Conservation (phyloP, 2,329 filamentous ascomycete species). For the Clarireedia paspali region DNA sequence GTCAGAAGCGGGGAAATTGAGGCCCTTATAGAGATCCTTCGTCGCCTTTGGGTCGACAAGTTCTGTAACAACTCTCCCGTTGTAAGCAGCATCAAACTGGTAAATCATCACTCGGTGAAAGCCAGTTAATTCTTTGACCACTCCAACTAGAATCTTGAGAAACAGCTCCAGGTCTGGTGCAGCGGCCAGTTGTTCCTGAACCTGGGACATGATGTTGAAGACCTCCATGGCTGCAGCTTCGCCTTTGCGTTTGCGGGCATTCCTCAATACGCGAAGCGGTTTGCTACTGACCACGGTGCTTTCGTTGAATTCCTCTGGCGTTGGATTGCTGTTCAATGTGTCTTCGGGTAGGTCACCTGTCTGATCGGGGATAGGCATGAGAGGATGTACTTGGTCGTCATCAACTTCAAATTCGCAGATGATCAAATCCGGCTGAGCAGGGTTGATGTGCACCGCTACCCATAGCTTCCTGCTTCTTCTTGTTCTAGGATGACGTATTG, state of each 20-base stretch:
- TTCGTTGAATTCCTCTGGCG: constrained; percentile 63
- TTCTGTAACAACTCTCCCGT: constrained; percentile 82
- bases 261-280: constrained; percentile 68
- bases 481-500: constrained; percentile 45
- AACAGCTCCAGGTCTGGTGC: constrained; percentile 65
- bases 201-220: constrained; percentile 86
- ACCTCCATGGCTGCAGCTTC: constrained; percentile 83
- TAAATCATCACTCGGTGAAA: constrained; percentile 93
- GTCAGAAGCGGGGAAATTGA: constrained; percentile 83
- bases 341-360: constrained; percentile 61
- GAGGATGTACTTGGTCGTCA: constrained; percentile 61
- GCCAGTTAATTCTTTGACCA: constrained; percentile 82
- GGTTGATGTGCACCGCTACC: constrained; percentile 77
- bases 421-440: constrained; percentile 59
- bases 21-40: constrained; percentile 75
- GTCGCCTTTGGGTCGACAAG: constrained; percentile 73
- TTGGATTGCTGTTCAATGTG: constrained; percentile 66
- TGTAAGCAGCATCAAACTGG: constrained; percentile 77
- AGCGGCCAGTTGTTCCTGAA: constrained; percentile 76
- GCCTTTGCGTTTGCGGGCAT: constrained; percentile 52
- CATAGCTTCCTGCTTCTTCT: constrained; percentile 60
- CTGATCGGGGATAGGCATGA: constrained; percentile 53
- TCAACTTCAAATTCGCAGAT: constrained; percentile 88
- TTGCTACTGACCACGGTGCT: constrained; percentile 71
- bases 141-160: constrained; percentile 73